Percentiles rank a stretch among this genome's conserved stretches.
phyloP scores from a whole-genome alignment of 495 filamentous ascomycete genomes.

The Penicillium longicatenatum region DNA sequence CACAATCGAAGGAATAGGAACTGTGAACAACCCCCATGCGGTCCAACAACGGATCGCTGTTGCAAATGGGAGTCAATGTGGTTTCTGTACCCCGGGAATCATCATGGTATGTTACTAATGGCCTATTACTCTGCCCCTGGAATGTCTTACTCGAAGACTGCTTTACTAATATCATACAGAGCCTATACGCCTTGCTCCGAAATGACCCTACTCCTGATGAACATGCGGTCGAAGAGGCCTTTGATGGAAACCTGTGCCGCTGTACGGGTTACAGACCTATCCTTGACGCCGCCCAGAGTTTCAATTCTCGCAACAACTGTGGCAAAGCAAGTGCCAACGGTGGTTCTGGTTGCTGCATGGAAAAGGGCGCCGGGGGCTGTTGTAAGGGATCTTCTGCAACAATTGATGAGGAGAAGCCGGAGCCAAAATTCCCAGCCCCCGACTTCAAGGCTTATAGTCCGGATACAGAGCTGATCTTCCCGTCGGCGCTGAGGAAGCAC shows the following conservation, averaged over 20 bases:
- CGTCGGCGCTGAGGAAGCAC: conserved; percentile 78
- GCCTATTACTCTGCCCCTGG: background rate
- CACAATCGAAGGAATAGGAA: conserved; percentile 96
- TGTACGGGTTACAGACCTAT: conserved; percentile 97
- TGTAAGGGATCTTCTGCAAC: conserved; percentile 35
- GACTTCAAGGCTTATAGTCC: conserved; percentile 93
- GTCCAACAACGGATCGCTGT: conserved; percentile 85
- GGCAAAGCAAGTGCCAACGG: conserved; percentile 48
- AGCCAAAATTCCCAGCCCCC: conserved; percentile 32
- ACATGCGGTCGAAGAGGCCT: conserved; percentile 33
- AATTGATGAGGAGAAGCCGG: conserved; percentile 19
- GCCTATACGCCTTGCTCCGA: conserved; percentile 62
- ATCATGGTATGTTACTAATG: conserved; percentile 66
- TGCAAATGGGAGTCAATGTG: conserved; percentile 63
- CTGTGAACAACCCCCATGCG: conserved; percentile 83
- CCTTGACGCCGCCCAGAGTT: conserved; percentile 80
- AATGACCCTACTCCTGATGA: conserved; percentile 51
- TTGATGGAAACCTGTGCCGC: conserved; percentile 90
- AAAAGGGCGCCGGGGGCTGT: conserved; percentile 42
- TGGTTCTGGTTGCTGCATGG: conserved; percentile 58
- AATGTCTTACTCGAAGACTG: background rate
- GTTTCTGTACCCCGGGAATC: conserved; percentile 96
- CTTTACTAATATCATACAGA: conserved; percentile 14
- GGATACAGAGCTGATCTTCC: conserved; percentile 94
- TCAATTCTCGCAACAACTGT: conserved; percentile 41